Percentiles rank a stretch among this genome's conserved stretches.
phyloP scores from a whole-genome alignment of 192 early-diverging fungal genomes.

The Lobosporangium transversale region DNA sequence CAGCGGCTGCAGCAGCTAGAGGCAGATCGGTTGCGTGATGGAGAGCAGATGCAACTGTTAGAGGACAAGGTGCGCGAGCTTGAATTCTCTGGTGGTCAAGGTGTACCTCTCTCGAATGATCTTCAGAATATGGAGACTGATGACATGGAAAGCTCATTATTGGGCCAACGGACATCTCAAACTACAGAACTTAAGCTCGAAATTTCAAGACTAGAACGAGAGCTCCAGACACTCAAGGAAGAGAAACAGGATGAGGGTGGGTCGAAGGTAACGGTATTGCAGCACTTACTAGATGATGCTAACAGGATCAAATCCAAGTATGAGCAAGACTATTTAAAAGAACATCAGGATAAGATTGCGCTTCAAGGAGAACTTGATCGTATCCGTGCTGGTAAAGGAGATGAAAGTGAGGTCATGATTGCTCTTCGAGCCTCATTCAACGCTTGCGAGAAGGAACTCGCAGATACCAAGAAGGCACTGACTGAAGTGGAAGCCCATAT shows the following conservation, averaged over 20 bases:
- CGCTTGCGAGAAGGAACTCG: conserved; percentile 45
- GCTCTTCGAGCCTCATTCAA: conserved; percentile 32
- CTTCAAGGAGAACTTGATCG: conserved; percentile 51
- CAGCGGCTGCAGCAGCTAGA: conserved; percentile 72
- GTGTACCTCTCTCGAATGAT: conserved; percentile 22
- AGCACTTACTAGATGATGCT: conserved; percentile 71
- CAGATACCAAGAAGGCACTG: conserved; percentile 33
- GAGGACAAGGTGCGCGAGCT: conserved; percentile 86
- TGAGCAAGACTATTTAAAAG: conserved; percentile 69
- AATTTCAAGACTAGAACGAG: conserved; percentile 37
- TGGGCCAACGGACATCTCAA: conserved; percentile 39
- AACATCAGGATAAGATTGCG: conserved; percentile 61
- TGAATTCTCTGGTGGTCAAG: conserved; percentile 70
- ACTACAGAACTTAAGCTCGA: conserved; percentile 32
- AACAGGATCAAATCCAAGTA: conserved; percentile 67
- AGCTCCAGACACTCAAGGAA: conserved; percentile 48
- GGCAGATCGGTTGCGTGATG: conserved; percentile 69
- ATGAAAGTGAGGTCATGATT: conserved; percentile 30
- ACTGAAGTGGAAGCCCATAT: conserved; percentile 39
- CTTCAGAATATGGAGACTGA: conserved; percentile 38
- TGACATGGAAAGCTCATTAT: conserved; percentile 42
- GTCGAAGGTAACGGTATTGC: conserved; percentile 58
- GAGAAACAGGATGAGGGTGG: conserved; percentile 36
- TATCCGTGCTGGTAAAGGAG: conserved; percentile 36
- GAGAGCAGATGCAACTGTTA: conserved; percentile 79